Evolutionary conservation across 1,284 basidiomycete species (phyloP).

Genomic region (Meripilus lineatus): DNA sequence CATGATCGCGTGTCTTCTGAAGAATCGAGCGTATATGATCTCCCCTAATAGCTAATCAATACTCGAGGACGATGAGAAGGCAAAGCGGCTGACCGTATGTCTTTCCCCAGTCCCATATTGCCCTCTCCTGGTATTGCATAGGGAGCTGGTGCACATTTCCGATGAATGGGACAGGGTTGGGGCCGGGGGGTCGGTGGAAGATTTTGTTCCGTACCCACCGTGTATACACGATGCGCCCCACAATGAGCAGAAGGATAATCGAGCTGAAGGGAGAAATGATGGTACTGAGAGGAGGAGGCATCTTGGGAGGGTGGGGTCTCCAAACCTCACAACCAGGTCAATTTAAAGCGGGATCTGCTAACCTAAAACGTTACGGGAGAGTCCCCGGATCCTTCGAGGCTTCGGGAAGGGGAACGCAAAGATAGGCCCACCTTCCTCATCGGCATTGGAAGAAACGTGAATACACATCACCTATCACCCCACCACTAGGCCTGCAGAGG

Average conservation of each 20-base stretch:
- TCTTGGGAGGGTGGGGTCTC: no score
- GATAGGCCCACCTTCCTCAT: no score
- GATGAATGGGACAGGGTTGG: conserved; percentile 6
- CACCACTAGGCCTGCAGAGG: no score
- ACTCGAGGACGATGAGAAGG: not conserved
- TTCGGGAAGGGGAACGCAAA: no score
- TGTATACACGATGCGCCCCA: conserved; percentile 1
- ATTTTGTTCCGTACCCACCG: conserved; percentile 7
- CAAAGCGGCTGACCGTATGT: conserved; percentile 1
- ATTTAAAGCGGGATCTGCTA: no score
- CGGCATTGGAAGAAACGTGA: no score
- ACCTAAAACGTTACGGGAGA: no score
- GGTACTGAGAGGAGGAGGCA: no score
- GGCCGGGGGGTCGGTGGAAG: conserved; percentile 2
- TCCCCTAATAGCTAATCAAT: conserved; percentile 21
- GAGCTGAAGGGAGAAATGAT: no score
- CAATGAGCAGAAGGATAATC: not conserved
- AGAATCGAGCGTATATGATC: conserved; percentile 30
- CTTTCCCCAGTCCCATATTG: conserved; percentile 4
- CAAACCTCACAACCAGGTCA: no score
- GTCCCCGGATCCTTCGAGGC: no score
- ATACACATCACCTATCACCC: no score
- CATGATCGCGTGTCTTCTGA: conserved; percentile 31
- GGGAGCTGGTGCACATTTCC: conserved; percentile 8
- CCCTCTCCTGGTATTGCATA: conserved; percentile 9